Conservation (phyloP, 768 basidiomycete species). For the Leccinum sublutescens region DNA sequence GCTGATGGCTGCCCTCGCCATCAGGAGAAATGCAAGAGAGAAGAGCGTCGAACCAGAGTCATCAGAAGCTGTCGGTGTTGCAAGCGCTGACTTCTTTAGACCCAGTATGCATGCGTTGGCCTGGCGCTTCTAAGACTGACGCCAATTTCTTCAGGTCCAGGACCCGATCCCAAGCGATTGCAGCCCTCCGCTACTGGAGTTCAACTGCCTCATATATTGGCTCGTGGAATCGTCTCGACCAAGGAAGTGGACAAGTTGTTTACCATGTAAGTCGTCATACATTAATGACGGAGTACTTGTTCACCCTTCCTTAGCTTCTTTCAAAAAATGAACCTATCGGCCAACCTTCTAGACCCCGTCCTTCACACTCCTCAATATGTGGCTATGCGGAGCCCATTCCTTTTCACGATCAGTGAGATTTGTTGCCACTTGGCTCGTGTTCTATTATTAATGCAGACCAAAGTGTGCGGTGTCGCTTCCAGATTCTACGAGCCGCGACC, state of each 20-base stretch:
- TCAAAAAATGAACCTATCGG: conserved; percentile 73
- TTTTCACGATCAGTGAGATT: conserved; percentile 83
- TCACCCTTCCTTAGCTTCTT: conserved; percentile 53
- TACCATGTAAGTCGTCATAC: conserved; percentile 49
- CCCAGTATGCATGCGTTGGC: conserved; percentile 40
- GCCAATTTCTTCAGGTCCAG: conserved; percentile 35
- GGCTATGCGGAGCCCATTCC: conserved; percentile 81
- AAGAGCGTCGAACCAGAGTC: conserved; percentile 44
- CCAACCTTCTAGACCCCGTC: conserved; percentile 76
- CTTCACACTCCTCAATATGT: conserved; percentile 84
- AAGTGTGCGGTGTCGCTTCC: conserved; percentile 87
- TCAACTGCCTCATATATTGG: conserved; percentile 63
- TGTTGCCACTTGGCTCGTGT: background rate
- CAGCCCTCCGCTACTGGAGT: conserved; percentile 42
- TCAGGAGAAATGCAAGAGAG: conserved; percentile 44
- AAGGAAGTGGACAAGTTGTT: conserved; percentile 72
- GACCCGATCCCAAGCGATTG: conserved; percentile 39
- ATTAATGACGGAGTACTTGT: background rate
- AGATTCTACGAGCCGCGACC: conserved; percentile 73
- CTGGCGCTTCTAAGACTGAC: background rate
- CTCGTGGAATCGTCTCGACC: conserved; percentile 59
- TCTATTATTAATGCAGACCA: conserved; percentile 11
- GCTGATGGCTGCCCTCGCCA: conserved; percentile 64
- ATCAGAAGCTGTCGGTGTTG: conserved; percentile 60
- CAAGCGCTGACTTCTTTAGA: conserved; percentile 65